Percentiles rank a stretch among this genome's conserved stretches.
Conservation (phyloP, 2,329 filamentous ascomycete species). For the Gnomoniopsis smithogilvyi region DNA sequence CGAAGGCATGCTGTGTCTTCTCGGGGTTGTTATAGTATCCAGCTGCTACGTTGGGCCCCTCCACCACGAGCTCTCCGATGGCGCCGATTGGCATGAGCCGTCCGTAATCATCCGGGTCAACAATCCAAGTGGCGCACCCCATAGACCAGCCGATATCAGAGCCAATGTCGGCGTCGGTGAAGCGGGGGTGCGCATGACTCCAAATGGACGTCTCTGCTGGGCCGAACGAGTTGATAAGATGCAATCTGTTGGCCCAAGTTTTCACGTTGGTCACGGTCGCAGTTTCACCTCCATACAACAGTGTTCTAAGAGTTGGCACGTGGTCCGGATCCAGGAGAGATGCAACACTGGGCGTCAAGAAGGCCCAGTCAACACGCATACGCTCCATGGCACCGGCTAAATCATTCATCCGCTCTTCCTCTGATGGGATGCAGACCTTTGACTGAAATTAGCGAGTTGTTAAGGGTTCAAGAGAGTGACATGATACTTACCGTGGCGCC, state of each 20-base stretch:
- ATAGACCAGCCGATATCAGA: constrained; percentile 17
- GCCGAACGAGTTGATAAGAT: constrained; percentile 47
- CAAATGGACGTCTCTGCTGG: no score
- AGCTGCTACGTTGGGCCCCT: constrained; percentile 37
- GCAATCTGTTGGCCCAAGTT: constrained; percentile 41
- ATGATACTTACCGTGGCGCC: no score
- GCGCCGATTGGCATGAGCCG: constrained; percentile 23
- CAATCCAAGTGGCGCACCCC: constrained; percentile 21
- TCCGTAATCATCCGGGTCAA: constrained; percentile 20
- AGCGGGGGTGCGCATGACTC: constrained; percentile 28
- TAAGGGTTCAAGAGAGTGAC: no score
- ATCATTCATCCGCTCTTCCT: constrained; percentile 36
- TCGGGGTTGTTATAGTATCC: constrained; percentile 16
- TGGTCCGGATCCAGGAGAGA: constrained; percentile 8
- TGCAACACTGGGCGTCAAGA: constrained; percentile 11
- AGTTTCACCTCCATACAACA: constrained; percentile 41
- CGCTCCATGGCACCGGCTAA: constrained; percentile 22
- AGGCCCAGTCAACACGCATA: constrained; percentile 18
- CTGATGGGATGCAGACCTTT: constrained; percentile 34
- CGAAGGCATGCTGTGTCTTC: constrained; percentile 14
- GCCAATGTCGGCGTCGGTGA: neutral
- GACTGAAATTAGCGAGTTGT: no score
- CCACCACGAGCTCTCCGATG: constrained; percentile 30
- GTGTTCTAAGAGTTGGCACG: constrained; percentile 6
- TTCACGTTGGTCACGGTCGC: constrained; percentile 49